Base-by-base conservation (phyloP, 257 asterid genomes). In the Nicotiana benthamiana region DNA sequence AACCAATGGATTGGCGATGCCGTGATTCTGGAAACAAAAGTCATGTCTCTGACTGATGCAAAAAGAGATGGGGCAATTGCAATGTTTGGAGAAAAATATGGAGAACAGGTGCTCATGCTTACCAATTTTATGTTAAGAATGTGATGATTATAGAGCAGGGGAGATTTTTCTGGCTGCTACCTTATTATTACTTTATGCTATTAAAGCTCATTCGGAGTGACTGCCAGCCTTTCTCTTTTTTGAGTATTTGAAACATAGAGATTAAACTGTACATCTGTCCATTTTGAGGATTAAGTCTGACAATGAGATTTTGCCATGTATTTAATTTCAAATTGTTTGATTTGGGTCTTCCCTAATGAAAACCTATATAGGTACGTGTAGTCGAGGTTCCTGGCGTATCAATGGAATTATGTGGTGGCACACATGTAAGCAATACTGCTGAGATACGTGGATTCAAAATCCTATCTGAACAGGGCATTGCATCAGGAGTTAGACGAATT, bases 31-130 rank as follows among this genome's bases (percentile, higher is more conserved):
- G 89, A 89, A 85, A 91, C 96, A 16, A 90, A 87, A 83, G 95
- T 92, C 66, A 91, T 95, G 97, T 86, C 92, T 4, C 68, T 93
- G 86, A 68, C 88, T n/a, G 96, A 95, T 30, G 99, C 99, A 75
- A 95, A 95, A 89, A 89, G 87, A 26, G 97, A 98, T 34, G 99
- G 99, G 59, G 99, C 99, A 57, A 89, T 92, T 79, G 97, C 97
- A 0, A 95, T 95, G 99, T 93, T 95, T 87, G 99, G 99, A 66
- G 99, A 95, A 89, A 93, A 95, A 85, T 95, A 95, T 74, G 99
- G 97, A 82, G 99, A 93, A 76, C 82, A 91, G 96, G 98, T 93
- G n/a, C 15, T 8, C 17, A 82, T 59, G 72, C 68, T 32, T 66
- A 52, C 9, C 85, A 10, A 51, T 72, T 54, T 66, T 26, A 26